phyloP scores from a whole-genome alignment of 371 early-diverging fungal species.

The Sporodiniella umbellata region DNA sequence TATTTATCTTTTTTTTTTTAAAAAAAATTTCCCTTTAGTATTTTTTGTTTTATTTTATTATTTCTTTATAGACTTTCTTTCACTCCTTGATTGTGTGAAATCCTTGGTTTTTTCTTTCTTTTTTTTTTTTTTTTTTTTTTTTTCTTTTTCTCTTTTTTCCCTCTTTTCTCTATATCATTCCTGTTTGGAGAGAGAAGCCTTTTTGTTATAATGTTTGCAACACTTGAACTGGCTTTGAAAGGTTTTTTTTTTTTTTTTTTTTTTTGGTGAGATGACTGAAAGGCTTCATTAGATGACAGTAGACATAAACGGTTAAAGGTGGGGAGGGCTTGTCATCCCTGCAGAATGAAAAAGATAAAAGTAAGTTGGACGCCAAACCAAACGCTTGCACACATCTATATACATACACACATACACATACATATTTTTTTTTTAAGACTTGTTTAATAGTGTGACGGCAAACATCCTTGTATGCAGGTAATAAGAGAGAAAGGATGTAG shows the following conservation, averaged over 20 bases:
- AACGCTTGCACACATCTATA: too few relatives aligned
- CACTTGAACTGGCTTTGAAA: conserved; percentile 40
- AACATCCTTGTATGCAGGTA: conserved; percentile 57
- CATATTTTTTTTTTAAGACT: background rate
- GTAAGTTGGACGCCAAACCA: too few relatives aligned
- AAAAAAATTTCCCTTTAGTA: too few relatives aligned
- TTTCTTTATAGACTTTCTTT: too few relatives aligned
- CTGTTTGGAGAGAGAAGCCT: too few relatives aligned
- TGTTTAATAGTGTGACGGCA: conserved; percentile 41
- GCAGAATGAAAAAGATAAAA: conserved; percentile 51
- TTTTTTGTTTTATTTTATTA: too few relatives aligned
- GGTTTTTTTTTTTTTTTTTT: conserved; percentile 17
- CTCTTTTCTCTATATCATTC: too few relatives aligned
- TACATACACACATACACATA: background rate
- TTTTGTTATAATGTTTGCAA: conserved; percentile 34
- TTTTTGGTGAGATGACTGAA: background rate
- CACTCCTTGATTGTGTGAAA: too few relatives aligned
- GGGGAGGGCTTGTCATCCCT: conserved; percentile 46
- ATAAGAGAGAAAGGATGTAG: background rate
- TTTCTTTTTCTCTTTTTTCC: too few relatives aligned
- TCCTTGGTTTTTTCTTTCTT: too few relatives aligned
- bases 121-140: too few relatives aligned
- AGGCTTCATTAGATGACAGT: conserved; percentile 33
- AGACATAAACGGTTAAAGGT: conserved; percentile 46
- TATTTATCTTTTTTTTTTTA: too few relatives aligned